Conservation (phyloP, 768 basidiomycete genomes). For the Roridomyces roridus region DNA sequence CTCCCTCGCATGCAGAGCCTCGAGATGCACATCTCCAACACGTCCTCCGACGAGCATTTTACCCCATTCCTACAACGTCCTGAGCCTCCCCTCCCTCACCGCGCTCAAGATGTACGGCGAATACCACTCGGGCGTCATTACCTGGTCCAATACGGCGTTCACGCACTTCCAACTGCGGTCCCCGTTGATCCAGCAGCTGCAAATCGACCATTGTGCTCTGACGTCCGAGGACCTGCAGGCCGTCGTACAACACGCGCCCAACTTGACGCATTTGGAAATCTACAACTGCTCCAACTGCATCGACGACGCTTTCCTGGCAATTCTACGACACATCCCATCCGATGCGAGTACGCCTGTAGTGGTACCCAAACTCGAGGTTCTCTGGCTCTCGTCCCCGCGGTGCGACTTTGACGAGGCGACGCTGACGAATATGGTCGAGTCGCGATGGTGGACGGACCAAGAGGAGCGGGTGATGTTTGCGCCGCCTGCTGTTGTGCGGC, state of each 20-base stretch:
- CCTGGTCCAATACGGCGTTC: conserved; percentile 12
- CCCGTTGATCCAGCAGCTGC: conserved; percentile 12
- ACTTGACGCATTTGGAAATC: conserved; percentile 5
- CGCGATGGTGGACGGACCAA: conserved; percentile 21
- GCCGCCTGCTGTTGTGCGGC: conserved; percentile 8
- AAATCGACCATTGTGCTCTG: conserved; percentile 20
- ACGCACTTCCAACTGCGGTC: conserved; percentile 14
- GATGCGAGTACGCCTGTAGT: conserved; percentile 1
- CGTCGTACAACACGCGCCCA: conserved; percentile 5
- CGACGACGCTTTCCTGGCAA: conserved; percentile 13
- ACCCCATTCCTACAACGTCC: conserved; percentile 16
- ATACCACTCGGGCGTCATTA: conserved; percentile 19
- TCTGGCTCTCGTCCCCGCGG: conserved; percentile 16
- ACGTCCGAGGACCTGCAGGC: conserved; percentile 18
- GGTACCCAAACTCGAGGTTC: conserved; percentile 10
- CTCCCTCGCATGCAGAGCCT: conserved; percentile 2
- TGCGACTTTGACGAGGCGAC: conserved; percentile 18
- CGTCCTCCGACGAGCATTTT: conserved; percentile 14
- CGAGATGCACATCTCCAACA: conserved; percentile 17
- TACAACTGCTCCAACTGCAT: conserved; percentile 19
- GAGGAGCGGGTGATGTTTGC: conserved; percentile 8
- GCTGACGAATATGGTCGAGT: conserved; percentile 16
- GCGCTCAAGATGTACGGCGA: conserved; percentile 14
- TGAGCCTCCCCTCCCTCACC: conserved; percentile 12
- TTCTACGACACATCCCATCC: conserved; percentile 1